Base-by-base conservation (phyloP, 192 early-diverging fungal genomes). In the Backusella macrospora region DNA sequence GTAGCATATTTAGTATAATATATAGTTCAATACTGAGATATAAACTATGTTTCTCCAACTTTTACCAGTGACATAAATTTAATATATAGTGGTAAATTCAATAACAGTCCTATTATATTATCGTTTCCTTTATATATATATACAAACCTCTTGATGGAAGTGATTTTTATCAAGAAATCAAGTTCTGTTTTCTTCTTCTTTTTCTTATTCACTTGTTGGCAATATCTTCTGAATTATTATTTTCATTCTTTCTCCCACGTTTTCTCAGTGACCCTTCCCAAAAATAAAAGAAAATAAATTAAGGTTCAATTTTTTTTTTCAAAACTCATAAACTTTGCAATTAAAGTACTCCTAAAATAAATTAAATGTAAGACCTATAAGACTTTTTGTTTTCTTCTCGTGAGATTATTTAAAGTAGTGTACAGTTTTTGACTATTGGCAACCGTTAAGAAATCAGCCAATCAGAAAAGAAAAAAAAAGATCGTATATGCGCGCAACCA, bases 301-400 rank as follows among this genome's bases (percentile, higher is more conserved):
- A 55, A 59, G 8, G 52, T 59, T 59, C 52, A 10, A 59, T 21
- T 34, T 34, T 59, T 34, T 34, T 59, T 59, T 59, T 59, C 52
- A 23, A 59, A 59, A 26, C 52, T 59, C 18, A 59, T 59, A 21
- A 52, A 23, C 49, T 52, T 18, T 9, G 10, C 21, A 59, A 59
- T 59, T 59, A 59, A 23, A 59, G 23, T 59, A 23, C 52, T 12
- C 52, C 52, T 59, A 59, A 59, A 59, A 26, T 26, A 59, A 59
- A 21, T 59, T 59, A 59, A 59, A 23, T 59, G 52, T 55, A 55
- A 21, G 49, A 55, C 49, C 49, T 55, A n/a, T 55, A 12, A 26
- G 26, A 12, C 21, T 9, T 59, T 23, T 23, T 59, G 26, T 26
- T 59, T 59, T 59, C 52, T 59, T 59, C 29, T 59, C 52, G 21